Percentiles rank a stretch among this genome's conserved stretches.
These are phyloP conservation scores for Umbellularia californica DNA, from an alignment of 164 flowering plant genomes.

Conservation along the genomic window DNA sequence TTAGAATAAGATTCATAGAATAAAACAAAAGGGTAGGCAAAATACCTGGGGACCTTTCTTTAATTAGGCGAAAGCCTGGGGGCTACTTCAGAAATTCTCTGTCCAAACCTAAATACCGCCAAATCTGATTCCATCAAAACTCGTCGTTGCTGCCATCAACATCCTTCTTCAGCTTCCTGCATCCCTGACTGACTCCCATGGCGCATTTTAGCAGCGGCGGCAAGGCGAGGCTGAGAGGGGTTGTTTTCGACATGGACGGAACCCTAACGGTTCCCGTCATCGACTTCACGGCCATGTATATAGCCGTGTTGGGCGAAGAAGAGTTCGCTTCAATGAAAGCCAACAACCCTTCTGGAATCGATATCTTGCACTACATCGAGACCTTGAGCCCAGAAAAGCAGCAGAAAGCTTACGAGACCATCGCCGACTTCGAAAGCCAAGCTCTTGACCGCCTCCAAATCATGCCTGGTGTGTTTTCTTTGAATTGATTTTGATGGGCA, in stretches of 20 bases:
- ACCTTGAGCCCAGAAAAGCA: conserved; percentile 59
- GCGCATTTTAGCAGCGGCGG: conserved; percentile 10
- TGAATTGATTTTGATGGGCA: too few species aligned
- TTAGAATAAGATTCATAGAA: too few species aligned
- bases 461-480: conserved; percentile 61
- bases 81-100: too few species aligned
- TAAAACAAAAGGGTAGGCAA: too few species aligned
- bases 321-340: conserved; percentile 43
- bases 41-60: too few species aligned
- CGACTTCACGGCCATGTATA: conserved; percentile 83
- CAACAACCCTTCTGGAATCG: conserved; percentile 65
- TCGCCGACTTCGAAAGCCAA: conserved; percentile 66
- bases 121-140: too few species aligned
- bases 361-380: conserved; percentile 79
- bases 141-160: too few species aligned
- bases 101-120: too few species aligned
- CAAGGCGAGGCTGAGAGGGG: conserved; percentile 52
- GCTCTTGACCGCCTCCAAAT: conserved; percentile 84
- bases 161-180: neutral
- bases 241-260: conserved; percentile 99
- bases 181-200: neutral
- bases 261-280: conserved; percentile 92
- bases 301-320: conserved; percentile 74
- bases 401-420: conserved; percentile 58
- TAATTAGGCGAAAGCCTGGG: too few species aligned